Percentiles rank a stretch among this genome's conserved stretches.
phyloP scores from a whole-genome alignment of 75 land plant species.

The Pinus tabuliformis region DNA sequence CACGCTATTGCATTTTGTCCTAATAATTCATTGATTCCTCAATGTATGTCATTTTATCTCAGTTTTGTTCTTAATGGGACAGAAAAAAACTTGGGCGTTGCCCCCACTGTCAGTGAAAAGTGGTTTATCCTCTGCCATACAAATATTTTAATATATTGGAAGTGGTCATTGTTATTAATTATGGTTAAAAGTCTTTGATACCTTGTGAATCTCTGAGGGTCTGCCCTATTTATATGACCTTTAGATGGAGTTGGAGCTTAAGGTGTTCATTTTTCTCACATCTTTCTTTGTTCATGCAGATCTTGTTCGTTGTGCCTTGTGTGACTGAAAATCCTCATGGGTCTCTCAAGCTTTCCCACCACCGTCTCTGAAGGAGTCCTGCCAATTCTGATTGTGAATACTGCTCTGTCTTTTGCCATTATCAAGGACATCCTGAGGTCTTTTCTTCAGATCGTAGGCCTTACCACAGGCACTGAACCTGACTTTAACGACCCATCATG shows the following conservation, averaged over 20 bases:
- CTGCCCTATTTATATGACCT: background rate
- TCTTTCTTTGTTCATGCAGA: background rate
- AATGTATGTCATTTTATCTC: too few species aligned
- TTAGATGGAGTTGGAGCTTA: background rate
- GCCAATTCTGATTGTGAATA: conserved; percentile 51
- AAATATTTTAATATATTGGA: conserved; percentile 1
- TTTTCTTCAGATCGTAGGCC: conserved; percentile 35
- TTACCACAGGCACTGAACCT: conserved; percentile 11
- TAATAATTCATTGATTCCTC: too few species aligned
- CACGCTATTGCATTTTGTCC: too few species aligned
- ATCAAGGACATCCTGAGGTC: conserved; percentile 43
- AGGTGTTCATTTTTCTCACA: background rate
- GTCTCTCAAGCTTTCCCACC: conserved; percentile 47
- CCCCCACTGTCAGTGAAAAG: too few species aligned
- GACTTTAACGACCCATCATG: conserved; percentile 7
- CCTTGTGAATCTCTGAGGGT: background rate
- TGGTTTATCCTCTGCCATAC: too few species aligned
- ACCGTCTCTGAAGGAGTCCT: conserved; percentile 60
- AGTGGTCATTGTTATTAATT: too few species aligned
- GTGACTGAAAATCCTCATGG: conserved; percentile 28
- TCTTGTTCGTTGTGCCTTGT: background rate
- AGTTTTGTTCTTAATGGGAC: too few species aligned
- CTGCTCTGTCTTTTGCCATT: conserved; percentile 56
- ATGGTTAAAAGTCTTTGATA: background rate
- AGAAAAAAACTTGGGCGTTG: too few species aligned